Percentiles rank a stretch among this genome's conserved stretches.
Evolutionary conservation across 805 yeast species (phyloP).

Genomic region (Kodamaea jinghongensis): DNA sequence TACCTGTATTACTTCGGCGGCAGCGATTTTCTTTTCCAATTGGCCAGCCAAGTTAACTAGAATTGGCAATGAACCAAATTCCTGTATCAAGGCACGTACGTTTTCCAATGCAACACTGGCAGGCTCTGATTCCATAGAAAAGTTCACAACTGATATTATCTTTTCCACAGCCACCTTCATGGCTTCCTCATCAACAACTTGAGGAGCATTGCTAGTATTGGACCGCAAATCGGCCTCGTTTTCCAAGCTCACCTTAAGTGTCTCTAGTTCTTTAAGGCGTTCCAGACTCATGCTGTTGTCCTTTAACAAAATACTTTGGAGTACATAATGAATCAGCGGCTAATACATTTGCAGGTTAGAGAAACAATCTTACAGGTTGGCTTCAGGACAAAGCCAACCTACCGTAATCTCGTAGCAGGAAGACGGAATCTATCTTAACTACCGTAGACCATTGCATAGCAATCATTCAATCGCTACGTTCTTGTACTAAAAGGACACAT

Average conservation of each 20-base stretch:
- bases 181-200: constrained; percentile 1
- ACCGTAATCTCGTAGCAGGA: too few relatives aligned
- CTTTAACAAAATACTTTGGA: neutral
- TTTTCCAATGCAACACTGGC: constrained; percentile 6
- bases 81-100: constrained; percentile 12
- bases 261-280: constrained; percentile 19
- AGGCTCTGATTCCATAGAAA: constrained; percentile 4
- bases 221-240: constrained; percentile 15
- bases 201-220: neutral
- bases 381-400: too few relatives aligned
- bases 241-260: constrained; percentile 12
- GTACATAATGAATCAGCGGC: neutral
- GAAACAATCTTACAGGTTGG: constrained; percentile 3
- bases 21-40: constrained; percentile 5
- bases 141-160: constrained; percentile 4
- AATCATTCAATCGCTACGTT: too few relatives aligned
- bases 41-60: constrained; percentile 8
- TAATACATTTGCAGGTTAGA: too few relatives aligned
- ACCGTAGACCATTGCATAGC: too few relatives aligned
- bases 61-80: constrained; percentile 12
- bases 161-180: constrained; percentile 5
- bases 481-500: too few relatives aligned
- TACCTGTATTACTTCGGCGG: neutral
- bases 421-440: too few relatives aligned
- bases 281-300: constrained; percentile 1